Evolutionary conservation across 331 rosid genomes (phyloP).

Genomic region (Erythrophleum ivorense): DNA sequence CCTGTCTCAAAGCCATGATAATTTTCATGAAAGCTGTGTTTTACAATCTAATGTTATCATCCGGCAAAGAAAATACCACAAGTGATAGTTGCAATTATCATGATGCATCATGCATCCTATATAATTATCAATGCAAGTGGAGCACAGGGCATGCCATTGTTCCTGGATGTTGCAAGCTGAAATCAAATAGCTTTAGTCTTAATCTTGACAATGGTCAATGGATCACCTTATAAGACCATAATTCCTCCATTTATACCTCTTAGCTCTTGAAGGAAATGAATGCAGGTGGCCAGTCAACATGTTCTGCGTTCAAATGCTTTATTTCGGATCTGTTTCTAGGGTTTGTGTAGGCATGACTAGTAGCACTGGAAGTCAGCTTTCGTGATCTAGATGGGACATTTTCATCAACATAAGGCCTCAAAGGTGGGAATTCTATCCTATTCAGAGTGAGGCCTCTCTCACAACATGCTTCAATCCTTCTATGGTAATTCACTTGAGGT

Average conservation of each 20-base stretch:
- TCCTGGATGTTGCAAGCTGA: background rate
- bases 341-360: constrained; percentile 36
- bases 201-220: constrained; percentile 11
- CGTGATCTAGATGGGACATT: constrained; percentile 39
- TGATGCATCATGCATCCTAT: background rate
- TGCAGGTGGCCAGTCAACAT: constrained; percentile 37
- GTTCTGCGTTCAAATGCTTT: constrained; percentile 37
- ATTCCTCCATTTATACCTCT: constrained; percentile 41
- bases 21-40: background rate
- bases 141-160: background rate
- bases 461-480: constrained; percentile 38
- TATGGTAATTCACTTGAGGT: constrained; percentile 43
- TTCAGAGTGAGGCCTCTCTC: constrained; percentile 40
- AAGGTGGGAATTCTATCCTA: constrained; percentile 43
- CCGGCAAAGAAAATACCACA: background rate
- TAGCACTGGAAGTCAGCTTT: constrained; percentile 13
- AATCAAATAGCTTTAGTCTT: background rate
- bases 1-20: background rate
- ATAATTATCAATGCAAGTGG: background rate
- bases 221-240: constrained; percentile 22
- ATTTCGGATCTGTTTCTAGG: constrained; percentile 38
- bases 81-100: background rate
- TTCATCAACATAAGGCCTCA: constrained; percentile 31
- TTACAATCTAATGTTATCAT: background rate
- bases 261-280: constrained; percentile 32